phyloP scores from a whole-genome alignment of 78 protist species.

The Diacronema lutheri region DNA sequence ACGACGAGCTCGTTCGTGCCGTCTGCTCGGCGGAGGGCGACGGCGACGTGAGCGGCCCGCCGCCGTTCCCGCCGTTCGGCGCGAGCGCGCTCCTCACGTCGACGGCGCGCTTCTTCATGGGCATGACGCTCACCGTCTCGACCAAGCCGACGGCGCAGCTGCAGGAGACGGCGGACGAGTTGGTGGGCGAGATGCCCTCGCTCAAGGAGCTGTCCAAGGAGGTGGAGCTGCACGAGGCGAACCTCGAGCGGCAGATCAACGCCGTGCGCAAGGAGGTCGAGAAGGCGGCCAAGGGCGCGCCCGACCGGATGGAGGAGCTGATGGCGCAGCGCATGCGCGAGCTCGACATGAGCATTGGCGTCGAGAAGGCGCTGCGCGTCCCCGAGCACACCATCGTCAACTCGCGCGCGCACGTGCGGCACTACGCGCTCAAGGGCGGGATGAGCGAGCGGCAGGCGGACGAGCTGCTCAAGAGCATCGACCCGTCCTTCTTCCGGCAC shows the following conservation, averaged over 20 bases:
- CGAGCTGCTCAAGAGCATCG: neutral
- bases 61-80: neutral
- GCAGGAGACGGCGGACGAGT: neutral
- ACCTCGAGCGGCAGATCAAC: neutral
- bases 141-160: neutral
- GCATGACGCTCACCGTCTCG: neutral
- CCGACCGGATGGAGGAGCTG: slow-evolving; percentile 4
- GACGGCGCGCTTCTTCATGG: neutral
- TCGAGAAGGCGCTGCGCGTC: neutral
- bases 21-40: neutral
- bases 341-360: neutral
- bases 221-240: neutral
- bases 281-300: neutral
- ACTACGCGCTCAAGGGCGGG: neutral
- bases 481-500: neutral
- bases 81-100: neutral
- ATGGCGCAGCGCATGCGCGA: neutral
- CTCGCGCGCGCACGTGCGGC: neutral
- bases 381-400: slow-evolving; percentile 16
- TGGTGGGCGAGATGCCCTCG: neutral
- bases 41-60: no score
- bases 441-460: neutral
- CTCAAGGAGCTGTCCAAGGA: neutral
- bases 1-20: neutral
- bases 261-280: slow-evolving; percentile 11